Evolutionary conservation across 306 rosid genomes (phyloP).

Genomic region (Geum urbanum): DNA sequence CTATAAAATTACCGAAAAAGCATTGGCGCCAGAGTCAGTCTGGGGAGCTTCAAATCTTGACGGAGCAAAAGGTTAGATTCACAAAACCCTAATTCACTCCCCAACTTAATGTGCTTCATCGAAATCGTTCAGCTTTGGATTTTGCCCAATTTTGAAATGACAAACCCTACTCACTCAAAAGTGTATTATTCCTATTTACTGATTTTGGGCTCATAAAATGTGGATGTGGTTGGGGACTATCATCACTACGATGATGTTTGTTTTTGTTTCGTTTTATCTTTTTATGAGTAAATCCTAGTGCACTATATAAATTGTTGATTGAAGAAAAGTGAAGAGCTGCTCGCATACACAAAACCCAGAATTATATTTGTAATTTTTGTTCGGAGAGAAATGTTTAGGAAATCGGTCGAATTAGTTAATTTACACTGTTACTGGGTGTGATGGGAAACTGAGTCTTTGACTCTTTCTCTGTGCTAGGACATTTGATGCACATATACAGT

Average conservation of each 20-base stretch:
- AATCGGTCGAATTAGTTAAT: neutral
- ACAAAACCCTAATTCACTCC: neutral
- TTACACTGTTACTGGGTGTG: neutral
- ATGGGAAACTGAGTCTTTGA: neutral
- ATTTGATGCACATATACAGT: neutral
- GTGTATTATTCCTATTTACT: no score
- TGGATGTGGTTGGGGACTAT: no score
- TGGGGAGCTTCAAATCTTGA: neutral
- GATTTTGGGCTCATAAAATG: neutral
- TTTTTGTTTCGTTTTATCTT: neutral
- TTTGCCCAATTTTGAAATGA: neutral
- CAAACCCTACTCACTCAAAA: constrained; percentile 4
- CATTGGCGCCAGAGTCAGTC: constrained; percentile 19
- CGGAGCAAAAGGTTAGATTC: neutral
- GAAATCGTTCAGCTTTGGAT: neutral
- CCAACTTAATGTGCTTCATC: neutral
- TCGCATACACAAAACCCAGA: neutral
- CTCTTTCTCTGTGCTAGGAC: neutral
- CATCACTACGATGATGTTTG: neutral
- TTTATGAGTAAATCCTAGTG: neutral
- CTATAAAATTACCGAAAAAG: neutral
- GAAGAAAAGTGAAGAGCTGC: neutral
- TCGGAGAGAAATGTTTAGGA: neutral
- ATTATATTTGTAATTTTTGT: neutral
- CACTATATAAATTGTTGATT: neutral